These are phyloP conservation scores for Elymus sibiricus DNA, from an alignment of 176 grass and related monocot genomes.

Conservation along the genomic window DNA sequence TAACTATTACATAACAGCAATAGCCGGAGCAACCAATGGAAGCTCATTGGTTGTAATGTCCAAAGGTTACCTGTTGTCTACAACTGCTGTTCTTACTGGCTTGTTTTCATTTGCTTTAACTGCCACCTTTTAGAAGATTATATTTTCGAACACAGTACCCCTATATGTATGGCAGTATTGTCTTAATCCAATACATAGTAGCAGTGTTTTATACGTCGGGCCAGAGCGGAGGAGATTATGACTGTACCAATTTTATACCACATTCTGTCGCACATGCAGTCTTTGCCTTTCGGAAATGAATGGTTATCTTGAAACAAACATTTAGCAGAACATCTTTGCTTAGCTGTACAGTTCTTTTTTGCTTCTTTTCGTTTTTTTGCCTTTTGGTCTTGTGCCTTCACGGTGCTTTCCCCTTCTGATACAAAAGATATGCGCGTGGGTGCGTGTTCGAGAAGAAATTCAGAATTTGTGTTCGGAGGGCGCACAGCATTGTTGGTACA, in stretches of 20 bases:
- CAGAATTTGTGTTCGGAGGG: not conserved
- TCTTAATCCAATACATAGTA: not conserved
- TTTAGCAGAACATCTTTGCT: not conserved
- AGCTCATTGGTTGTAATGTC: constrained; percentile 87
- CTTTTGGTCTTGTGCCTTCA: too few relatives aligned
- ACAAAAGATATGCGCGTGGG: too few relatives aligned
- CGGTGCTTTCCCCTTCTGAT: too few relatives aligned
- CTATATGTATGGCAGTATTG: not conserved
- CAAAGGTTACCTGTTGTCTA: constrained; percentile 48
- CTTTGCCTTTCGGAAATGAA: not conserved
- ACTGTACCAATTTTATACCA: not conserved
- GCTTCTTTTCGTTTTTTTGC: too few relatives aligned
- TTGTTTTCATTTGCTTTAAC: not conserved
- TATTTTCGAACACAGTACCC: not conserved
- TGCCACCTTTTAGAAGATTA: not conserved
- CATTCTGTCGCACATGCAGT: not conserved
- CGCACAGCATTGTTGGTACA: not conserved
- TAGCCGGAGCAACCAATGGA: constrained; percentile 72
- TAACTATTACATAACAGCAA: constrained; percentile 73
- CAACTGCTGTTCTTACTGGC: too few relatives aligned
- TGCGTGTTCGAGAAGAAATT: too few relatives aligned
- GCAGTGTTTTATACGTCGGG: not conserved
- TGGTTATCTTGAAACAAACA: not conserved
- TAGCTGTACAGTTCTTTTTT: too few relatives aligned
- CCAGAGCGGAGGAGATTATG: not conserved